Percentiles rank a stretch among this genome's conserved stretches.
Conservation (phyloP, 345 rosid species). For the Limnanthes douglasii region DNA sequence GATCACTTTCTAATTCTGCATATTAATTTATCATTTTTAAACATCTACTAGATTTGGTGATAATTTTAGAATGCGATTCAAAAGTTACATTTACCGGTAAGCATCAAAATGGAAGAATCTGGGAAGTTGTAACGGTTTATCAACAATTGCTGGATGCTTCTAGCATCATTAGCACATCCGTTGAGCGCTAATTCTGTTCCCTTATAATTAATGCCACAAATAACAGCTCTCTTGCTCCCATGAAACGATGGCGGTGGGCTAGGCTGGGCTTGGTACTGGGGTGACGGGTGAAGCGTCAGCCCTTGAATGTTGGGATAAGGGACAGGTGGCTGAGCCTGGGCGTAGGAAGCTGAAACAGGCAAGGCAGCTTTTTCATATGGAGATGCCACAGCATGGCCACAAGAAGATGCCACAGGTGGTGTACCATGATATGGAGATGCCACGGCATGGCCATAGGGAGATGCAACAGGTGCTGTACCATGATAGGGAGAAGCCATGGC, state of each 20-base stretch:
- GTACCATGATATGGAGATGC: no score
- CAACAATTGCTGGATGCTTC: constrained; percentile 75
- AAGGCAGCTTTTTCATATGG: no score
- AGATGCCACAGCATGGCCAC: no score
- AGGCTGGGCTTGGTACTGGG: no score
- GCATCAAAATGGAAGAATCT: constrained; percentile 68
- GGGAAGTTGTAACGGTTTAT: constrained; percentile 62
- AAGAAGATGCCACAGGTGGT: no score
- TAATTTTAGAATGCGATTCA: not conserved
- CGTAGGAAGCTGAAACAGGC: no score
- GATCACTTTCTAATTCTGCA: constrained; percentile 80
- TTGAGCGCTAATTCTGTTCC: constrained; percentile 38
- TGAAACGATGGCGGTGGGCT: constrained; percentile 36
- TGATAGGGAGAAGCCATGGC: no score
- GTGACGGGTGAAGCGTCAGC: no score
- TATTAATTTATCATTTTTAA: not conserved
- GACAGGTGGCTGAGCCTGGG: no score
- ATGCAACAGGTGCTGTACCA: no score
- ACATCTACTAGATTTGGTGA: not conserved
- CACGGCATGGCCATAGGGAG: no score
- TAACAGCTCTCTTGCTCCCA: constrained; percentile 67
- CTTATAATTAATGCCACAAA: constrained; percentile 57
- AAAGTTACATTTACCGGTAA: constrained; percentile 28
- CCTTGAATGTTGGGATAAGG: no score
- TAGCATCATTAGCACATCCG: constrained; percentile 80